Conservation (phyloP, 768 basidiomycete genomes). For the Termitomyces sp. region DNA sequence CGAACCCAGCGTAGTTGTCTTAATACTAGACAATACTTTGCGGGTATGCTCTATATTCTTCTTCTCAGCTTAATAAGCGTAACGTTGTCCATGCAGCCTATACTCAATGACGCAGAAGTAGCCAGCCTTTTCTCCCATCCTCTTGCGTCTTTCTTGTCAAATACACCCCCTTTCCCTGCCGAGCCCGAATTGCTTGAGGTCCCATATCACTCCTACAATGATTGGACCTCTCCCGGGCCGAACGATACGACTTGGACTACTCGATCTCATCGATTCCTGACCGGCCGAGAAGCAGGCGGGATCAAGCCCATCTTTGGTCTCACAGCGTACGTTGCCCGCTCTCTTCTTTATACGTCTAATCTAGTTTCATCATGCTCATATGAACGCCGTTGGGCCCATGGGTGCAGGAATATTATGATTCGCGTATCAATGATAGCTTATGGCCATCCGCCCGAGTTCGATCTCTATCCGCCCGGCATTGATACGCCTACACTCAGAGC, state of each 20-base stretch:
- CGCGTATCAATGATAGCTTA: slow-evolving; percentile 39
- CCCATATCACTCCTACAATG: slow-evolving; percentile 61
- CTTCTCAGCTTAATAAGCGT: background rate
- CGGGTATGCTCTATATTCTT: slow-evolving; percentile 36
- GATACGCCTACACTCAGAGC: slow-evolving; percentile 25
- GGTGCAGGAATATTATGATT: slow-evolving; percentile 37
- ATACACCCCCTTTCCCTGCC: slow-evolving; percentile 49
- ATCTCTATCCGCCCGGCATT: slow-evolving; percentile 26
- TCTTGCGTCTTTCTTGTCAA: slow-evolving; percentile 62
- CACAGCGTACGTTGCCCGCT: slow-evolving; percentile 59
- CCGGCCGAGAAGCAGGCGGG: slow-evolving; percentile 78
- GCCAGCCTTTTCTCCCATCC: slow-evolving; percentile 83
- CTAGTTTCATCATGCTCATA: background rate
- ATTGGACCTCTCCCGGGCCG: slow-evolving; percentile 41
- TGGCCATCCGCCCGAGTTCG: slow-evolving; percentile 37
- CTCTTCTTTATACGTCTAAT: background rate
- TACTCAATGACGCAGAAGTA: slow-evolving; percentile 77
- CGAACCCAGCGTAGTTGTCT: slow-evolving; percentile 65
- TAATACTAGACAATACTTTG: slow-evolving; percentile 75
- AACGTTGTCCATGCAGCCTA: slow-evolving; percentile 45
- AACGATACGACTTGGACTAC: slow-evolving; percentile 29
- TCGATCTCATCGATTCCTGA: slow-evolving; percentile 76
- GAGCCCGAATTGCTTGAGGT: slow-evolving; percentile 50
- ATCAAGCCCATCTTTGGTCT: slow-evolving; percentile 87
- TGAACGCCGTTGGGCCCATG: background rate